These are phyloP conservation scores for Aspergillus indologenus DNA, from an alignment of 495 filamentous ascomycete species.

Conservation along the genomic window DNA sequence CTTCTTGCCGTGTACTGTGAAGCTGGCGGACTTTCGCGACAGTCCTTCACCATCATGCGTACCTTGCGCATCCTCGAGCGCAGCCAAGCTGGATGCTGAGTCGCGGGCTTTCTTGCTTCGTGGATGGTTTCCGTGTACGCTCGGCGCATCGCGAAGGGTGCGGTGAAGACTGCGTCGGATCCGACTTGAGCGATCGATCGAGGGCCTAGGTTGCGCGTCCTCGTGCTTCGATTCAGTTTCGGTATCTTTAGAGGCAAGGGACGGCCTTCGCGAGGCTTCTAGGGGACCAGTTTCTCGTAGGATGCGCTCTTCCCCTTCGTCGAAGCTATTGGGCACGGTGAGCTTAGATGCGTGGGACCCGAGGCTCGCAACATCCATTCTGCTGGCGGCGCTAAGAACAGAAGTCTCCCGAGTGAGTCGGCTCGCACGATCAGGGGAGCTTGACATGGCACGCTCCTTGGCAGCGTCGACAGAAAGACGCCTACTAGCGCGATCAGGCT, in stretches of 20 bases:
- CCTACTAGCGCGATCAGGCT: constrained; percentile 26
- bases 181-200: constrained; percentile 44
- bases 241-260: constrained; percentile 32
- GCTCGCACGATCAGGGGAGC: constrained; percentile 22
- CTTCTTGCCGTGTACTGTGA: constrained; percentile 97
- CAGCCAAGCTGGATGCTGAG: constrained; percentile 55
- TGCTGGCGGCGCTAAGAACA: constrained; percentile 37
- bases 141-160: constrained; percentile 81
- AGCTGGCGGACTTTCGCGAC: constrained; percentile 74
- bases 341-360: constrained; percentile 38
- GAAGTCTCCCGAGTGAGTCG: constrained; percentile 39
- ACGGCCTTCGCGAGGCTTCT: constrained; percentile 39
- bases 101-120: constrained; percentile 76
- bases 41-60: constrained; percentile 61
- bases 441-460: constrained; percentile 31
- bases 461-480: constrained; percentile 27
- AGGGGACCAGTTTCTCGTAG: constrained; percentile 47
- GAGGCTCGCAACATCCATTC: constrained; percentile 38
- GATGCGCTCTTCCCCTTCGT: constrained; percentile 49
- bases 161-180: constrained; percentile 88
- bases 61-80: constrained; percentile 56
- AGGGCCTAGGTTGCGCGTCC: constrained; percentile 33
- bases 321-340: constrained; percentile 36
- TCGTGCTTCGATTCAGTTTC: constrained; percentile 37
- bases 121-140: constrained; percentile 59